Percentiles rank a stretch among this genome's conserved stretches.
phyloP scores from a whole-genome alignment of 768 basidiomycete species.

The button mushroom (Agaricus bisporus) region DNA sequence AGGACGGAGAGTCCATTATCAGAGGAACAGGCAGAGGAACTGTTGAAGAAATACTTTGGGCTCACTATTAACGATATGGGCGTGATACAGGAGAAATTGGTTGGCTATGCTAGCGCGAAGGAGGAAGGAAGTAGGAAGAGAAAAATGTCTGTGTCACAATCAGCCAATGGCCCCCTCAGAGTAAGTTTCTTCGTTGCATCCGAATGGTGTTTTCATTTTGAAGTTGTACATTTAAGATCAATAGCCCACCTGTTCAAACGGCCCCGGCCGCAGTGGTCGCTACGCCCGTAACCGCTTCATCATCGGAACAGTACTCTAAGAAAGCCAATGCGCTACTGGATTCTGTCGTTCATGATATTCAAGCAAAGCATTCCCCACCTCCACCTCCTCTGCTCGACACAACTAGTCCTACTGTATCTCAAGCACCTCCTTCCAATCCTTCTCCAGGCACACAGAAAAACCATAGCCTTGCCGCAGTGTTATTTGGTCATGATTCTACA shows the following conservation, averaged over 20 bases:
- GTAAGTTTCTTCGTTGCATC: constrained; percentile 23
- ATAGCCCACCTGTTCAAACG: constrained; percentile 50
- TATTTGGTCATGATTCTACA: constrained; percentile 48
- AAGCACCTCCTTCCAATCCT: constrained; percentile 12
- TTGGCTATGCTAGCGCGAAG: constrained; percentile 56
- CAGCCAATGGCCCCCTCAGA: constrained; percentile 59
- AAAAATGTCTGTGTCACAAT: constrained; percentile 79
- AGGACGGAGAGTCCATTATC: constrained; percentile 49
- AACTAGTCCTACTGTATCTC: constrained; percentile 11
- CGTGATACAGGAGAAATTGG: constrained; percentile 70
- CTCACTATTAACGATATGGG: constrained; percentile 65
- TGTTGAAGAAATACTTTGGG: constrained; percentile 60
- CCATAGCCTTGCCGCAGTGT: constrained; percentile 68
- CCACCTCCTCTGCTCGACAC: constrained; percentile 20
- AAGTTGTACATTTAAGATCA: constrained; percentile 33
- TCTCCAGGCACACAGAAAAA: constrained; percentile 48
- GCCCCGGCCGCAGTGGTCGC: constrained; percentile 31
- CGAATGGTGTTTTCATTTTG: constrained; percentile 12
- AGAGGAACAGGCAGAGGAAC: constrained; percentile 57
- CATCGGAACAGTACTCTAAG: constrained; percentile 39
- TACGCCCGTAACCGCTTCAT: constrained; percentile 21
- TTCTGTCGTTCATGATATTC: constrained; percentile 52
- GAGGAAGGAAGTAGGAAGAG: constrained; percentile 57
- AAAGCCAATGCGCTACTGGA: constrained; percentile 65
- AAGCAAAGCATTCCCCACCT: constrained; percentile 21